Conservation (phyloP, 495 filamentous ascomycete genomes). For the Talaromyces thailandensis region DNA sequence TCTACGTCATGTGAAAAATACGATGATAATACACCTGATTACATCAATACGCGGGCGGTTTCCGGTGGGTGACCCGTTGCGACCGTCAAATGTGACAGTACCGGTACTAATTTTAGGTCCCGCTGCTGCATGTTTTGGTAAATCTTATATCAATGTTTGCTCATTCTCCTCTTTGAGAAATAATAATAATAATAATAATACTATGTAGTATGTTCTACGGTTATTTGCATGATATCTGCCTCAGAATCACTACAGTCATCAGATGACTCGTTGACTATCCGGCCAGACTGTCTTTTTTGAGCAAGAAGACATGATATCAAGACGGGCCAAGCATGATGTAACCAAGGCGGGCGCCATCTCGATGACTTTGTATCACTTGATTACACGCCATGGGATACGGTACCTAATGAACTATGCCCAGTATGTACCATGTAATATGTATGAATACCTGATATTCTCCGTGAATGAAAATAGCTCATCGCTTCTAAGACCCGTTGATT, state of each 20-base stretch:
- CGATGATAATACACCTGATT: background rate
- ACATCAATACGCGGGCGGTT: background rate
- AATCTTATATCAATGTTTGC: background rate
- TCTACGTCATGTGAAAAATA: conserved; percentile 7
- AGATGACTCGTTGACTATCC: background rate
- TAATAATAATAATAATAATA: background rate
- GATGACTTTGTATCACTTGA: background rate
- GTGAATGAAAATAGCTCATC: background rate
- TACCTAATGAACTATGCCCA: background rate
- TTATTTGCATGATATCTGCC: background rate
- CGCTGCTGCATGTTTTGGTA: background rate
- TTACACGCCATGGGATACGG: background rate
- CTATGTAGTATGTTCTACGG: background rate
- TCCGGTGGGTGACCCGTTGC: background rate
- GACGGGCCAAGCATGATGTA: background rate
- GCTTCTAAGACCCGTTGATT: background rate
- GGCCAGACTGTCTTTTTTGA: too few species aligned
- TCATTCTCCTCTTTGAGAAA: background rate
- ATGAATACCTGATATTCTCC: conserved; percentile 3
- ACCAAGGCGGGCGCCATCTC: background rate
- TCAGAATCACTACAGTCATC: background rate
- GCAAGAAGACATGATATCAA: background rate
- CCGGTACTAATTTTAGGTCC: background rate
- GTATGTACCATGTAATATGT: background rate
- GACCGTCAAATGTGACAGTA: background rate